Evolutionary conservation across 306 rosid genomes (phyloP).

Genomic region (Albizia julibrissin): DNA sequence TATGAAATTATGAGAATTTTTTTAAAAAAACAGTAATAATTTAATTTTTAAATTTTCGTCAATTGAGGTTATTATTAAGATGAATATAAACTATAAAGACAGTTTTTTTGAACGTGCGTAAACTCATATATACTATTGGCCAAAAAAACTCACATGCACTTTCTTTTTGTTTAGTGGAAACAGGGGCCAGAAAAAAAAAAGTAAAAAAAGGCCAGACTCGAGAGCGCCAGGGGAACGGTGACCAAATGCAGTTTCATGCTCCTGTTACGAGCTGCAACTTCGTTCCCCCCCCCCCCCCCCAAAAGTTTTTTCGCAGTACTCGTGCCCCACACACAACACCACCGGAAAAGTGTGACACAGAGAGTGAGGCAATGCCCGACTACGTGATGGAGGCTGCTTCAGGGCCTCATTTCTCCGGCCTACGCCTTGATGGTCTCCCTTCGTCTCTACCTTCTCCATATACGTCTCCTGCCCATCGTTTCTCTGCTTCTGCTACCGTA

Average conservation of each 20-base stretch:
- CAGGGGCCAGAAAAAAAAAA: neutral
- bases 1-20: too few species aligned
- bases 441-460: slow-evolving; percentile 52
- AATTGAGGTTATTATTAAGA: too few species aligned
- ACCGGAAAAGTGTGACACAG: neutral
- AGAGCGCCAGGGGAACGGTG: neutral
- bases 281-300: too few species aligned
- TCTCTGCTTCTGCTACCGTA: slow-evolving; percentile 33
- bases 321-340: neutral
- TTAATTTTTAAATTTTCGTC: too few species aligned
- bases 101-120: too few species aligned
- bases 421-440: slow-evolving; percentile 62
- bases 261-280: neutral
- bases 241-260: neutral
- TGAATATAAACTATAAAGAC: too few species aligned
- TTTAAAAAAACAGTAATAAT: too few species aligned
- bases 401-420: slow-evolving; percentile 93
- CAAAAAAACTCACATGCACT: too few species aligned
- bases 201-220: neutral
- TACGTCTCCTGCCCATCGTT: slow-evolving; percentile 45
- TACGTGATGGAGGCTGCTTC: slow-evolving; percentile 88
- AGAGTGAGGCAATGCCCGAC: slow-evolving; percentile 55
- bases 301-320: neutral
- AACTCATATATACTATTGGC: too few species aligned
- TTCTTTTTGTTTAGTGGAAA: too few species aligned